Evolutionary conservation across 2,329 filamentous ascomycete species (phyloP), one percentile per base, ranked within the genome.

Genomic region (Colletotrichum lupini): DNA sequence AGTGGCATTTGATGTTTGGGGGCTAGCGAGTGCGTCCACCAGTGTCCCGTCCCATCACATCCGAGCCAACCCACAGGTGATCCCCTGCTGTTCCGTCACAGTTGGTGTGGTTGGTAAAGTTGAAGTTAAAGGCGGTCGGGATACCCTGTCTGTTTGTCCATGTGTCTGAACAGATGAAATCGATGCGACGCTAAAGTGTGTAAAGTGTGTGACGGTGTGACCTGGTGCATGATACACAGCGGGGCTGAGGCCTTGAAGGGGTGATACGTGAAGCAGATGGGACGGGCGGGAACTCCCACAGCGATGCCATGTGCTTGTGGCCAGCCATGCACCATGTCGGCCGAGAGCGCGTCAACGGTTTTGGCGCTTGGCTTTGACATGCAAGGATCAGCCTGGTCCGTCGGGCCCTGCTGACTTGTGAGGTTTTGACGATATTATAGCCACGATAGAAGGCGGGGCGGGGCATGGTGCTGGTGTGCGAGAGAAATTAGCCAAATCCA

Each of bases 211-310:
- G 61, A 63, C 46, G 61, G 65, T 69, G 66, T 72, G 69, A 59
- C 59, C 53, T 59, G 58, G 26, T 63, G 69, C 66, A 69, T 68
- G 66, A 72, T 59, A 73, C 70, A 70, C 55, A n/a, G 60, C 67
- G 32, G 70, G 69, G 58, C 60, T 60, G 56, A 26, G 65, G 42
- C 42, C 42, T 49, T 49, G 42, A 49, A 49, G 19, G 46, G 46
- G 42, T 30, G 53, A 56, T 61, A 49, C 60, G 46, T 22, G 12
- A 59, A 30, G 60, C 56, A 73, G 67, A 73, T 73, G 70, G 67
- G 70, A 73, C 70, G 70, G 67, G 70, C 70, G 70, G 70, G 70
- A 73, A 37, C 60, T 70, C 70, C 70, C 70, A 70, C 67, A 65
- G 67, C 32, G 28, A 60, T 60, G 66, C 67, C 60, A 73, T 70